phyloP scores from a whole-genome alignment of 495 filamentous ascomycete species.

The Annulohypoxylon maeteangense region DNA sequence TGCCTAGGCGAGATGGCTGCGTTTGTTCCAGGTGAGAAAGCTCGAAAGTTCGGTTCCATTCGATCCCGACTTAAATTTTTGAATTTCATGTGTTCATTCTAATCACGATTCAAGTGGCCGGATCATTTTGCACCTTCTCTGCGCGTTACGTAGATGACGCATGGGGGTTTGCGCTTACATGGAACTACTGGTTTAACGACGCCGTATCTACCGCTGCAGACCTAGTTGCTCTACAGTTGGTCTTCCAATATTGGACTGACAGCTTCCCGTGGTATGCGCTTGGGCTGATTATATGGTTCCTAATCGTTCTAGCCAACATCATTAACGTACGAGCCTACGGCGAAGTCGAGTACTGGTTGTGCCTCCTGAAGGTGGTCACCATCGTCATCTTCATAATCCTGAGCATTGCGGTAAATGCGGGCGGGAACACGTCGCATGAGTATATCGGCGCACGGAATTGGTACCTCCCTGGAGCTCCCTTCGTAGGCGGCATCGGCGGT shows the following conservation, averaged over 20 bases:
- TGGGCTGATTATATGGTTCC: constrained; percentile 71
- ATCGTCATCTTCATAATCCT: constrained; percentile 69
- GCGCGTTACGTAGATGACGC: constrained; percentile 70
- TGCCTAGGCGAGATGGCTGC: constrained; percentile 69
- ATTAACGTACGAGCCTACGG: constrained; percentile 71
- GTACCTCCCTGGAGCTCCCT: constrained; percentile 51
- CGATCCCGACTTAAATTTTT: neutral
- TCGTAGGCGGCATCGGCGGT: constrained; percentile 40
- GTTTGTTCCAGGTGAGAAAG: constrained; percentile 61
- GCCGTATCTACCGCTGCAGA: constrained; percentile 72
- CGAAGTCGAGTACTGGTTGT: constrained; percentile 73
- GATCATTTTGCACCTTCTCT: constrained; percentile 73
- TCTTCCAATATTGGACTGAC: constrained; percentile 75
- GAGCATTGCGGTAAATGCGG: constrained; percentile 67
- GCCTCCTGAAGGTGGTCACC: constrained; percentile 71
- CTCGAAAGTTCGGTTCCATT: too few relatives aligned
- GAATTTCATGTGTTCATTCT: constrained; percentile 6
- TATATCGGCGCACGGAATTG: constrained; percentile 72
- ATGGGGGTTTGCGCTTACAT: constrained; percentile 75
- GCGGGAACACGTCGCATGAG: constrained; percentile 66
- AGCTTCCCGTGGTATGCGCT: constrained; percentile 64
- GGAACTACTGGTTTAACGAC: constrained; percentile 56
- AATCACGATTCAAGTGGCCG: constrained; percentile 56
- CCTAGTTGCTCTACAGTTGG: constrained; percentile 70
- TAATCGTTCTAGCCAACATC: constrained; percentile 69